Evolutionary conservation across 2,329 filamentous ascomycete genomes (phyloP), one percentile per base, ranked within the genome.

Genomic region (Fusarium piperis): DNA sequence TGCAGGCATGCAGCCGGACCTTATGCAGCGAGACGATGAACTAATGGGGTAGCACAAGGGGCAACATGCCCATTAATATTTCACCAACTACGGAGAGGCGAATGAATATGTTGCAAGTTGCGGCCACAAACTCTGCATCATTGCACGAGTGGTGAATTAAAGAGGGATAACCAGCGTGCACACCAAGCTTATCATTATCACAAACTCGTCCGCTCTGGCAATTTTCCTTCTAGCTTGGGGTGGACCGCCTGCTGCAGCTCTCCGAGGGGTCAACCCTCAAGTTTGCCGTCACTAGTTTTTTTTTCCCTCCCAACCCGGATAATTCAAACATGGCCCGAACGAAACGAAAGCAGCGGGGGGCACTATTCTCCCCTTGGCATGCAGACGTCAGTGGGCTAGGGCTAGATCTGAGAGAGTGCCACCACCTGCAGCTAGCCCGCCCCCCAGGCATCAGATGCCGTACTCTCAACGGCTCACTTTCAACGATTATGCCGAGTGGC

Each of bases 311-410:
- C 23, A 28, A 26, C 2, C 41, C 23, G 20, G 20, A 46, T 46
- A 46, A 44, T 44, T 44, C 39, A 44, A 44, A 44, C 39, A 44
- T 23, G 13, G 13, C 20, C 39, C 18, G 18, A 18, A 18, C n/a
- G 36, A 38, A 18, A 18, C n/a, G 36, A 38, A 38, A 38, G 13
- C 39, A 20, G 39, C 18, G 39, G 20, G 39, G 20, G 39, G 39
- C 4, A 2, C 13, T 10, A 7, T 18, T 15, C 39, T 15, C 13
- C 20, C 20, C 39, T 44, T 44, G 23, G 41, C 41, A 15, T 46
- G 65, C 62, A 67, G 63, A 68, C 38, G 63, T 67, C 65, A 67
- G 23, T 35, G 36, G 20, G 39, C 33, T 32, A 55, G 52, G 55
- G 23, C 48, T 30, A 58, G 57, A 61, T 62, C 63, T 67, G 48